Evolutionary conservation across 1,139 yeast genomes (phyloP).

Genomic region (Arxiozyma slooffiae): DNA sequence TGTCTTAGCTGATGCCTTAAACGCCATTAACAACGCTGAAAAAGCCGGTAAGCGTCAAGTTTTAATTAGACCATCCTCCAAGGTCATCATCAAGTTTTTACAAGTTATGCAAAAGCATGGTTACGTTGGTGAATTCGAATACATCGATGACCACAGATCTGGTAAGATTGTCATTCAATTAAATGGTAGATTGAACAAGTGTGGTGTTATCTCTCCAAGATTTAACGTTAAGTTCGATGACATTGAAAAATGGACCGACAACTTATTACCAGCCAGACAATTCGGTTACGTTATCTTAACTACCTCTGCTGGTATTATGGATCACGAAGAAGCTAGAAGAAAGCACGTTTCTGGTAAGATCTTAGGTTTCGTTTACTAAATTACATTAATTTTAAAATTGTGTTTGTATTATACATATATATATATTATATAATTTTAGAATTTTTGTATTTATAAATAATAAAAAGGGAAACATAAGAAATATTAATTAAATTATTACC

Average conservation of each 20-base stretch:
- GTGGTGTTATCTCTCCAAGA: slow-evolving; percentile 98
- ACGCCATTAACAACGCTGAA: slow-evolving; percentile 98
- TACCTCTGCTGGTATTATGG: slow-evolving; percentile 99
- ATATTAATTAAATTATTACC: too few relatives aligned
- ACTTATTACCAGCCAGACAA: slow-evolving; percentile 97
- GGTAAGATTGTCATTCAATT: slow-evolving; percentile 95
- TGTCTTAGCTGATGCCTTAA: slow-evolving; percentile 97
- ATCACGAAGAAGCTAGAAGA: slow-evolving; percentile 99
- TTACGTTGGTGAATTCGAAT: slow-evolving; percentile 98
- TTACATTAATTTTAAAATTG: slow-evolving; percentile 1
- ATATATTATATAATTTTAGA: slow-evolving; percentile 1
- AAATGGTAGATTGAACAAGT: slow-evolving; percentile 96
- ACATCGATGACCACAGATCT: slow-evolving; percentile 98
- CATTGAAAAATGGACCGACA: slow-evolving; percentile 96
- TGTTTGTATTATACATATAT: neutral
- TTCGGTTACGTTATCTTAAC: slow-evolving; percentile 95
- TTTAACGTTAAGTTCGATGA: slow-evolving; percentile 90
- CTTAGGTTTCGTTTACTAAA: slow-evolving; percentile 86
- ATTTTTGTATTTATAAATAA: neutral
- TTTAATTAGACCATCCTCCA: slow-evolving; percentile 95
- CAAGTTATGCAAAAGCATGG: slow-evolving; percentile 97
- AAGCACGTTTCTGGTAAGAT: slow-evolving; percentile 98
- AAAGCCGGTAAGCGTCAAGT: slow-evolving; percentile 99
- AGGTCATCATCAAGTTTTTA: slow-evolving; percentile 94
- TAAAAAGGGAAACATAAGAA: too few relatives aligned